phyloP scores from a whole-genome alignment of 257 asterid species.

The Capsicum pubescens region DNA sequence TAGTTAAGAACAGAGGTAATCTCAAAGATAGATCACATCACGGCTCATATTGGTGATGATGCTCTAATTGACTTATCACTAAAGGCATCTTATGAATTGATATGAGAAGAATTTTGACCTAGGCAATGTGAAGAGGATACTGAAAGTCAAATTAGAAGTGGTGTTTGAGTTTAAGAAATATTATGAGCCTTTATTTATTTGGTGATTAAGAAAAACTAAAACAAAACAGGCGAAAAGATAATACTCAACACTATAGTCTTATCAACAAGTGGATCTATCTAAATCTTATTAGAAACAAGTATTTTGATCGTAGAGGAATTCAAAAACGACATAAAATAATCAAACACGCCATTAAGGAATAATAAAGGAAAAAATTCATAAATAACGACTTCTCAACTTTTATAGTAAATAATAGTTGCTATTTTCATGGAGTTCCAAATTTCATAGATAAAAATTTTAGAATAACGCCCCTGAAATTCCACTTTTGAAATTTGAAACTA shows the following conservation, averaged over 20 bases:
- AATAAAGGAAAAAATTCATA: no score
- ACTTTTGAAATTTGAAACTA: no score
- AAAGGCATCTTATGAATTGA: conserved; percentile 18
- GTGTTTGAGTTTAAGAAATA: not conserved
- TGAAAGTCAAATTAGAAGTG: not conserved
- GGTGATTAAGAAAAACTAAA: not conserved
- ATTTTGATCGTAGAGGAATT: not conserved
- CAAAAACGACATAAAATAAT: not conserved
- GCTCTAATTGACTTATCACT: not conserved
- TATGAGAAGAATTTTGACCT: not conserved
- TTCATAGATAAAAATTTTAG: not conserved
- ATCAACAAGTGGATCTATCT: not conserved
- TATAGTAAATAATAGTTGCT: not conserved
- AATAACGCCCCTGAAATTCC: no score
- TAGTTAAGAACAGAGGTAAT: no score
- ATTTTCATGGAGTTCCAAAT: not conserved
- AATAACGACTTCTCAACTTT: not conserved
- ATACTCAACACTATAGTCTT: not conserved
- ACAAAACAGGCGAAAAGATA: not conserved
- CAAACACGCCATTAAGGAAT: not conserved
- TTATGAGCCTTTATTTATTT: not conserved
- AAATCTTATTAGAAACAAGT: not conserved
- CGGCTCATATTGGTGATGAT: not conserved
- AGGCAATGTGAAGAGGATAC: not conserved
- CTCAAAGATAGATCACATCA: no score